Conservation (phyloP, 192 early-diverging fungal genomes). For the Coemansia pectinata region DNA sequence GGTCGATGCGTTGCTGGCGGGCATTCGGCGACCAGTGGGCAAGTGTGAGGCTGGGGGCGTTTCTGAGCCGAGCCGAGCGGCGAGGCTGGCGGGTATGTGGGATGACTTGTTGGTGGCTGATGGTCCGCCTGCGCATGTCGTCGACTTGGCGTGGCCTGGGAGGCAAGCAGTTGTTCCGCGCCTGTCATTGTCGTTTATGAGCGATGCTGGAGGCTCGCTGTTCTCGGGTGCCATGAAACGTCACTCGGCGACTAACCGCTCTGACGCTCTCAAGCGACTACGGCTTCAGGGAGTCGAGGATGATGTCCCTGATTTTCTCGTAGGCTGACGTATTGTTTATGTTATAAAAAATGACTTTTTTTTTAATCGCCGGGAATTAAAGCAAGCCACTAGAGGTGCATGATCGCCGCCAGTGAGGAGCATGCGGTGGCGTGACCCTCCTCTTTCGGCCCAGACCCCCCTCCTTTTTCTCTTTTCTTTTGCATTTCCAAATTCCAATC, state of each 20-base stretch:
- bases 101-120: conserved; percentile 15
- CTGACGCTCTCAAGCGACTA: conserved; percentile 3
- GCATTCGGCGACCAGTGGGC: background rate
- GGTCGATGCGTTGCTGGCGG: background rate
- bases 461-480: background rate
- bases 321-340: conserved; percentile 2
- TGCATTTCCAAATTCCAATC: background rate
- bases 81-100: conserved; percentile 26
- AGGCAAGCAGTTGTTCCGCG: background rate
- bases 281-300: background rate
- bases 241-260: background rate
- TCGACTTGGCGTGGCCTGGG: background rate
- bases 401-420: background rate
- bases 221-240: no score
- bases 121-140: conserved; percentile 8
- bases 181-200: conserved; percentile 9
- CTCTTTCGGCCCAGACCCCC: background rate
- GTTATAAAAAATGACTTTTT: background rate
- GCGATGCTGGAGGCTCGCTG: background rate
- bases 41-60: no score
- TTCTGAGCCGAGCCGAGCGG: background rate
- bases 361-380: background rate
- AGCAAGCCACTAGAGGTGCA: background rate
- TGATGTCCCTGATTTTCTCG: conserved; percentile 16
- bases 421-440: background rate